phyloP scores from a whole-genome alignment of 106 monocot genomes.

The Dendrobium chrysotoxum region DNA sequence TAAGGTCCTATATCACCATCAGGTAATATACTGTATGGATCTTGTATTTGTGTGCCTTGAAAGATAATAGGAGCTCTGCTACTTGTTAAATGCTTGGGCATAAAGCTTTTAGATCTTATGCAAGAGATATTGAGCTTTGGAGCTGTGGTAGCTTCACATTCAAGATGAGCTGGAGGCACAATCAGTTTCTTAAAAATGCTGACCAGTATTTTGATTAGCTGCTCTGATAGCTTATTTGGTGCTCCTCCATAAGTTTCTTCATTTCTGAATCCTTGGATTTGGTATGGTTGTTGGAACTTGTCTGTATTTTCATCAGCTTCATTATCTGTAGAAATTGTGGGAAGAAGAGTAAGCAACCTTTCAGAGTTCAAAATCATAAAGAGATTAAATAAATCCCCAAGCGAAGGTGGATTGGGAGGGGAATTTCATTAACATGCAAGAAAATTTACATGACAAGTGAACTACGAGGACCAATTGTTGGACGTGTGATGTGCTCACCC shows the following conservation, averaged over 20 bases:
- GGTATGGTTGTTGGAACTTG: slow-evolving; percentile 11
- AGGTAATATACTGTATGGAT: slow-evolving; percentile 24
- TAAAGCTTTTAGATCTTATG: slow-evolving; percentile 52
- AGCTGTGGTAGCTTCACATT: slow-evolving; percentile 14
- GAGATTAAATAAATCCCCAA: too few relatives aligned
- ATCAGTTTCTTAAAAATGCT: slow-evolving; percentile 64
- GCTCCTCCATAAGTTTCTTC: slow-evolving; percentile 17
- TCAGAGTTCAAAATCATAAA: too few relatives aligned
- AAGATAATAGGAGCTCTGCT: too few relatives aligned
- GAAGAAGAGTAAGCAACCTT: too few relatives aligned
- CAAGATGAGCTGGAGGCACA: slow-evolving; percentile 11
- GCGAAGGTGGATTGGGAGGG: too few relatives aligned
- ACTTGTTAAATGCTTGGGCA: slow-evolving; percentile 7
- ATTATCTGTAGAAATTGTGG: slow-evolving; percentile 23
- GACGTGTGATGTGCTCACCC: too few relatives aligned
- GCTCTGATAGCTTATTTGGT: slow-evolving; percentile 77
- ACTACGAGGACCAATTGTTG: too few relatives aligned
- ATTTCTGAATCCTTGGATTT: not conserved
- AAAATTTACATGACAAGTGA: too few relatives aligned
- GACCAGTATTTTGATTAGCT: slow-evolving; percentile 46
- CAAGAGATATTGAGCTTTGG: slow-evolving; percentile 57
- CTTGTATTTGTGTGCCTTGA: too few relatives aligned
- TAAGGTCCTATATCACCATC: slow-evolving; percentile 34
- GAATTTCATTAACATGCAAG: too few relatives aligned
- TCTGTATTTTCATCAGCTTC: slow-evolving; percentile 25